Base-by-base conservation (phyloP, 2,329 filamentous ascomycete species). In the Pseudogymnoascus sp. region DNA sequence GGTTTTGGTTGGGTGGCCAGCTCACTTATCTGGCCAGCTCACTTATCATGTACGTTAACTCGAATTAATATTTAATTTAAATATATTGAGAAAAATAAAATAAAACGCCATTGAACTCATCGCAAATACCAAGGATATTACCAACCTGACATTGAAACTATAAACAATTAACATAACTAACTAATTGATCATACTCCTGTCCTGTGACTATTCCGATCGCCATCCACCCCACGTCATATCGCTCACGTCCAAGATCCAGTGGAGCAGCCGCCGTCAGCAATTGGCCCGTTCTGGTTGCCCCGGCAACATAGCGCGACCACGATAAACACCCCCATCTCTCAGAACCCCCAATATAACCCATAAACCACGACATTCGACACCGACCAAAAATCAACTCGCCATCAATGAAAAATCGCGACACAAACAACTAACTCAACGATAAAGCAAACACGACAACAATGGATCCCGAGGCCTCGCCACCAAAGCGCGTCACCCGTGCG, bases 401-500 rank as follows among this genome's bases (percentile, higher is more conserved):
- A 30, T 52, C 45, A 52, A 30, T 52, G 26, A 52, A 52, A 52
- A 52, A 52, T 52, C 45, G 26, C 45, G 45, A 52, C 45, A 52
- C 2, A 52, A 52, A 52, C 26, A 52, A 52, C 45, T 52, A 52
- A 52, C 45, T n/a, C 18, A 18, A 18, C 26, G 45, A 52, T 19
- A 52, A 52, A 52, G 26, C 45, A 30, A 52, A 52, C 26, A 18
- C 45, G 30, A 57, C 18, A 57, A 74, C 58, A 64, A 82, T 84
- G 80, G 78, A 81, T 64, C 72, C 72, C 58, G 70, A 74, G 64
- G 45, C 45, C 45, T 83, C 79, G 61, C 81, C 82, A 58, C 82
- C 81, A 34, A 82, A 82, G 72, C 79, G 82, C 64, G 77, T 83
- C 67, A 84, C 82, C 63, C 78, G 82, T 65, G 75, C 77, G 45